Percentiles rank a stretch among this genome's conserved stretches.
Evolutionary conservation across 495 filamentous ascomycete species (phyloP).

Genomic region (Talaromyces thailandensis): DNA sequence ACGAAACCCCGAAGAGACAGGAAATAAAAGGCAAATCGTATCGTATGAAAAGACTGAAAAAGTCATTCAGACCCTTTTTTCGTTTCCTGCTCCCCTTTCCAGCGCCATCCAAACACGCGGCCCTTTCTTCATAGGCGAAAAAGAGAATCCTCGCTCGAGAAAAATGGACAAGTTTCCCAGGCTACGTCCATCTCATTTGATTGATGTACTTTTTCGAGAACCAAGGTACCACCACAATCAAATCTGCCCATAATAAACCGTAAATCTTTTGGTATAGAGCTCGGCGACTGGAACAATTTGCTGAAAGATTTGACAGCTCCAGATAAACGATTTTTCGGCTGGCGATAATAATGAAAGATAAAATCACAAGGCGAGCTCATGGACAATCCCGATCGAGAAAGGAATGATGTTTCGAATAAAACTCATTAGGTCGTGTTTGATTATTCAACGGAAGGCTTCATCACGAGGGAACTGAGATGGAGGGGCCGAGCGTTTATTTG

Average conservation of each 20-base stretch:
- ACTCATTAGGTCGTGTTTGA: conserved; percentile 29
- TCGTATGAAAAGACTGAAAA: background rate
- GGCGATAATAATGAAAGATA: background rate
- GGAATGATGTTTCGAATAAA: background rate
- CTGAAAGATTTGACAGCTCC: conserved; percentile 2
- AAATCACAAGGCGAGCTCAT: background rate
- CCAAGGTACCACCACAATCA: background rate
- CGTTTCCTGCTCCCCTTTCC: conserved; percentile 19
- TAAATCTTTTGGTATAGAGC: conserved; percentile 8
- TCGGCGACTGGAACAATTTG: conserved; percentile 6
- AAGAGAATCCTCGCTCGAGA: conserved; percentile 18
- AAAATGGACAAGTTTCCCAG: conserved; percentile 9
- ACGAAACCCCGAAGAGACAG: conserved; percentile 13
- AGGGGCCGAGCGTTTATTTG: conserved; percentile 64
- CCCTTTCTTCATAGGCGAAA: conserved; percentile 16
- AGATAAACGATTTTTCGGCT: conserved; percentile 1
- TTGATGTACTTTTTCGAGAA: background rate
- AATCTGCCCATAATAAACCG: conserved; percentile 5
- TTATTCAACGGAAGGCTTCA: conserved; percentile 33
- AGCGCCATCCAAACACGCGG: conserved; percentile 33
- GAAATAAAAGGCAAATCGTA: conserved; percentile 4
- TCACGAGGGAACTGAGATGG: conserved; percentile 49
- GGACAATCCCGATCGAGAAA: background rate
- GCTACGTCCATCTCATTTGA: conserved; percentile 5
- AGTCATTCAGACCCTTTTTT: background rate